Conservation (phyloP, 1,284 basidiomycete species). For the Pyrrhoderma lamaoense region DNA sequence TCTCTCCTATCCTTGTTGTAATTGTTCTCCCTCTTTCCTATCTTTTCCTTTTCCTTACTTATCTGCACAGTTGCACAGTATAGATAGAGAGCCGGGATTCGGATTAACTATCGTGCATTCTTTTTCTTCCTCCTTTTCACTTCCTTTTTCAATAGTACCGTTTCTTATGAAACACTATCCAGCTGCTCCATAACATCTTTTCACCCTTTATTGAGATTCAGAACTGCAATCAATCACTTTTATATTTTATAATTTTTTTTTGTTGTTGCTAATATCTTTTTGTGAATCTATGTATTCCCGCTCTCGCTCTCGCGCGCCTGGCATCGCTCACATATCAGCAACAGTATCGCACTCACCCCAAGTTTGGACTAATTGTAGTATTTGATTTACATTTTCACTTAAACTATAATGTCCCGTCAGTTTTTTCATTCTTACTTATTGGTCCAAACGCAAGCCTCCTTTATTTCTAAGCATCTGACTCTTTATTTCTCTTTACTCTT, state of each 20-base stretch:
- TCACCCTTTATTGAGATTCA: too few relatives aligned
- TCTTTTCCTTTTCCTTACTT: not conserved
- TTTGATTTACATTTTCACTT: not conserved
- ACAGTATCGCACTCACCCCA: not conserved
- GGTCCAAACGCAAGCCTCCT: too few relatives aligned
- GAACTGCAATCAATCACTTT: too few relatives aligned
- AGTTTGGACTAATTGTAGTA: not conserved
- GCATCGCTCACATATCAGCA: not conserved
- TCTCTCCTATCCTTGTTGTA: not conserved
- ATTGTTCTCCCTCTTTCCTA: not conserved
- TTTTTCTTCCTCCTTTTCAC: too few relatives aligned
- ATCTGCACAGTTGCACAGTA: not conserved
- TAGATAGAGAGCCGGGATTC: not conserved
- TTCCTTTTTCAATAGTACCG: too few relatives aligned
- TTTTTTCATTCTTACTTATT: not conserved
- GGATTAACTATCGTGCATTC: too few relatives aligned
- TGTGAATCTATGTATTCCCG: too few relatives aligned
- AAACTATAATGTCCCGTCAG: not conserved
- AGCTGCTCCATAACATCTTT: too few relatives aligned
- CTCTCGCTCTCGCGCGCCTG: too few relatives aligned
- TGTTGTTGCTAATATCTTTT: too few relatives aligned
- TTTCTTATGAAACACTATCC: too few relatives aligned
- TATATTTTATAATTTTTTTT: too few relatives aligned
- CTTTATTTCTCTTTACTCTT: not conserved
- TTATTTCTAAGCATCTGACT: not conserved